Base-by-base conservation (phyloP, 208 protist species). In the Wallacemonas sp. region DNA sequence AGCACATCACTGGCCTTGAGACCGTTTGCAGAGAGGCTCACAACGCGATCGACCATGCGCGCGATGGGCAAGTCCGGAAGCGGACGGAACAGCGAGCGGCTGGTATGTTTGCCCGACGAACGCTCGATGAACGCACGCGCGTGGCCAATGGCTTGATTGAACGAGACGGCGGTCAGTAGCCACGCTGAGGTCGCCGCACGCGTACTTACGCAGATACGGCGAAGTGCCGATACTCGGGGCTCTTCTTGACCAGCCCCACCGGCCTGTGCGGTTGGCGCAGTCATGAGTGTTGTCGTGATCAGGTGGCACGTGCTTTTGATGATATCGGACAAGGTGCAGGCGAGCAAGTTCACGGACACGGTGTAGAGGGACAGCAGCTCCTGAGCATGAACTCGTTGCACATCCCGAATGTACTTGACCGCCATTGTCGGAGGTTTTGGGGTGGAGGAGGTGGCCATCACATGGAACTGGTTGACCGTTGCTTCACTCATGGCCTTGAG, bases 31-130 rank as follows among this genome's bases (percentile, higher is more conserved):
- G 50, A 34, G 9, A 4, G 3, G 5, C 9, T 21, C 13, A 57
- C 29, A 4, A 57, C 50, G 29, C 50, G 50, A 9, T 57, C 50
- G n/a, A 57, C 29, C 50, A 57, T 57, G 32, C 50, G 50, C 1
- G 50, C 32, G 50, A 37, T 37, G 13, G 50, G 50, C 0, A 57
- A 13, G n/a, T 39, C 50, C 9, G 50, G 29, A 33, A 57, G n/a
- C 26, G 30, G 0, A 2, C 32, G 26, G 17, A 57, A 57, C n/a
- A 39, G 24, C 24, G 26, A 12, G 19, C 21, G 45, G 8, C 21
- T 34, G 29, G 38, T 39, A 32, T 24, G 4, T n/a, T 39, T 53
- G 30, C 9, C 50, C 4, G 50, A 0, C 30, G 21, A 3, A 4
- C 22, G 12, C 13, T 57, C 30, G 19, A 57, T 34, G 30, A 26